Evolutionary conservation across 2,329 filamentous ascomycete species (phyloP), one percentile per base, ranked within the genome.

Genomic region (Xylariaceae sp.): DNA sequence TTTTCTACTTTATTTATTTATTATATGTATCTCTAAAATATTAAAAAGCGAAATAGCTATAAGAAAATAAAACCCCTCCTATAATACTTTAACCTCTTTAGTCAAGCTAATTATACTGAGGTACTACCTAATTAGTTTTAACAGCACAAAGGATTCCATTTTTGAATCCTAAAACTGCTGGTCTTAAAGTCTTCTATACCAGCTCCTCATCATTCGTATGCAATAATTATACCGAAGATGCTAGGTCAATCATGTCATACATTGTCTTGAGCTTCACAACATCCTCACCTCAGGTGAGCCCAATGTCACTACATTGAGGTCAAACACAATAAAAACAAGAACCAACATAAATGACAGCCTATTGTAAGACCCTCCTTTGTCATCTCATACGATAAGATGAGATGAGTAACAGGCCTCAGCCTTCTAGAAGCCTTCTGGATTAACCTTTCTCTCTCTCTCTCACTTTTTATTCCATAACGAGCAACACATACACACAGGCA

Each of bases 371-470:
- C 54, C 29, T 50, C 51, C 66, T 68, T 68, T 64, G 65, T 56
- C 19, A 33, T n/a, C 21, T 33, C 28, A 33, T 49, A 56, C 41
- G 53, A 68, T 65, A 66, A 68, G 55, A 66, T 64, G 56, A 60
- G 50, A n/a, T n/a, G n/a, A n/a, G n/a, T n/a, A 57, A 56, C 56
- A 48, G 26, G 36, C 31, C 17, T 58, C 53, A 52, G n/a, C 54
- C 50, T 61, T 60, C 53, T 59, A 60, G 61, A 68, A 66, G 61
- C 24, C 41, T 64, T 65, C 64, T 54, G 57, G 60, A 62, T 45
- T 23, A 17, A 14, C 23, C 39, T 43, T 7, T 11, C 23, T 7
- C 9, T n/a, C 17, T 12, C 46, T 33, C 39, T 37, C 45, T 36
- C 24, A 48, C 19, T n/a, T 19, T 24, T 52, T 29, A 58, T 17